These are phyloP conservation scores for Pyrenophora teres DNA, from an alignment of 2,329 filamentous ascomycete genomes.

Conservation along the genomic window DNA sequence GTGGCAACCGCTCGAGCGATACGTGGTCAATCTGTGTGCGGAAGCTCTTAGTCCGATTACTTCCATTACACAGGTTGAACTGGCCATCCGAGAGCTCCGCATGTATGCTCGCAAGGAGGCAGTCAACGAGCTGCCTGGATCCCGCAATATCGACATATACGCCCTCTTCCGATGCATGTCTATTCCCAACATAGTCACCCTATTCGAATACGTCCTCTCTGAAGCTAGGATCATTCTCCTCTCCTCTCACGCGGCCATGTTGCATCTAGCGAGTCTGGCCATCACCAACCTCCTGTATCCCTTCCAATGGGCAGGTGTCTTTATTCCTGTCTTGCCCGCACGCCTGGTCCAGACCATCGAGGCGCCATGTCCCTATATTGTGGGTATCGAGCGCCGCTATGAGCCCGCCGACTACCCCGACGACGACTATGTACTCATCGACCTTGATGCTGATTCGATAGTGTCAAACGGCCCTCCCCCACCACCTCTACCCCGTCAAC, in stretches of 20 bases:
- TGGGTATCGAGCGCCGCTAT: constrained; percentile 92
- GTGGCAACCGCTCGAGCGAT: constrained; percentile 96
- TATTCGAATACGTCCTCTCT: constrained; percentile 90
- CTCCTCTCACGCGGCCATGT: constrained; percentile 94
- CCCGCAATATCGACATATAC: constrained; percentile 89
- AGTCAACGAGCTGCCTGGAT: constrained; percentile 87
- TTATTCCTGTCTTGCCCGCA: constrained; percentile 88
- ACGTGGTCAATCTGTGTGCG: constrained; percentile 94
- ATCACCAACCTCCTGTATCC: constrained; percentile 85
- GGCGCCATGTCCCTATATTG: constrained; percentile 94
- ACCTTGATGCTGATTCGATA: constrained; percentile 88
- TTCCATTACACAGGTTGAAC: constrained; percentile 94
- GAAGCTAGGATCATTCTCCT: constrained; percentile 96
- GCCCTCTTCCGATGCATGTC: constrained; percentile 88
- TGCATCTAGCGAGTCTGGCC: constrained; percentile 90
- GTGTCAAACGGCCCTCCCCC: constrained; percentile 79
- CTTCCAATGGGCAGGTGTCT: constrained; percentile 89
- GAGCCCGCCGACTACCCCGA: constrained; percentile 84
- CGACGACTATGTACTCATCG: constrained; percentile 93
- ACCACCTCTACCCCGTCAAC: constrained; percentile 80
- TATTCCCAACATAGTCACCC: constrained; percentile 85
- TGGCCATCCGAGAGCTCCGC: constrained; percentile 84
- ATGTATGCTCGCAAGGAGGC: constrained; percentile 94
- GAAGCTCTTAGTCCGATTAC: constrained; percentile 90
- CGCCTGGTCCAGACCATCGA: constrained; percentile 88